Base-by-base conservation (phyloP, 2,329 filamentous ascomycete species). In the Trichothecium roseum region DNA sequence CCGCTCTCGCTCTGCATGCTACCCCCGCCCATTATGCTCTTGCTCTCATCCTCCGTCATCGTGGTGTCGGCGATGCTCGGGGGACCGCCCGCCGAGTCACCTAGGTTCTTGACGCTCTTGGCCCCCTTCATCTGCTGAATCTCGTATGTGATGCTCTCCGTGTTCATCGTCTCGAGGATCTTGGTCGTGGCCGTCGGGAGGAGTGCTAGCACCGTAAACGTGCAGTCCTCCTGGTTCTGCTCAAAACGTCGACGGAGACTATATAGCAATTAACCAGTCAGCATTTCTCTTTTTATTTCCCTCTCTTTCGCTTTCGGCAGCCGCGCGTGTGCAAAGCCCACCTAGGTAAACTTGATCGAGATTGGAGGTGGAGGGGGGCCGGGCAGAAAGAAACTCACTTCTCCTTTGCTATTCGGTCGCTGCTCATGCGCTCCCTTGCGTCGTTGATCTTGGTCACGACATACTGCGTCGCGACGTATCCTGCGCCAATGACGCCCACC, bases 191-290 rank as follows among this genome's bases (percentile, higher is more conserved):
- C 84, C 24, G 89, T 94, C 4, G 91, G 91, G 8, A 98, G 72
- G 37, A 98, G 77, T 20, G 89, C 91, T n/a, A 96, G 78, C 30
- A 96, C 87, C 27, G 91, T 98, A 56, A 93, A 95, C 32, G 89
- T 95, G 63, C 91, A 98, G 61, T 98, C 91, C 56, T 94, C 89
- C 57, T 98, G 91, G 59, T 98, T 98, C 62, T 98, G 91, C 59
- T 96, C 86, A 63, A 98, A 98, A 53, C 91, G 84, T 40, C 91
- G 83, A 35, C 88, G 87, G 42, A 98, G 74, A 60, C 89, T 96
- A 50, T 20, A 29, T 27, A 35, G 32, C 10, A 9, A 8, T 3
- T 18, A 30, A 14, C 45, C 5, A 45, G 39, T 29, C 18, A 18
- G 14, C 4, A 32, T 51, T 75, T 49, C 64, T 95, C 89, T 98